phyloP scores from a whole-genome alignment of 192 early-diverging fungal genomes.

The Diversispora epigaea region DNA sequence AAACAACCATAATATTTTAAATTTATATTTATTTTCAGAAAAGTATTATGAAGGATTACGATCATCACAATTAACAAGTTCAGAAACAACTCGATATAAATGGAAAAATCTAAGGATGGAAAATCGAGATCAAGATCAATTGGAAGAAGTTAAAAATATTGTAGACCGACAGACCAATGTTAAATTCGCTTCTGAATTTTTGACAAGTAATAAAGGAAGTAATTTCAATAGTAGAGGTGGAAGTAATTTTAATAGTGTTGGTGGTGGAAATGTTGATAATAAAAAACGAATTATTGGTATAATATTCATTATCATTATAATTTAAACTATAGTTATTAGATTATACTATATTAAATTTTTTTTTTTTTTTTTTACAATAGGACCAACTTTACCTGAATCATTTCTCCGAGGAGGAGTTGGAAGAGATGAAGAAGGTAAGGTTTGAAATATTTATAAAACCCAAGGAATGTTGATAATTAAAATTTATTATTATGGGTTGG shows the following conservation, averaged over 20 bases:
- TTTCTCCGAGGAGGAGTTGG: neutral
- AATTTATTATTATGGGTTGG: neutral
- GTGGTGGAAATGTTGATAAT: no score
- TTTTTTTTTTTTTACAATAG: neutral
- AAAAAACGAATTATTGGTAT: no score
- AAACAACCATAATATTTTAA: neutral
- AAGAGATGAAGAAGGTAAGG: neutral
- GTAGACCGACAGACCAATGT: slow-evolving; percentile 60
- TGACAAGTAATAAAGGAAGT: slow-evolving; percentile 32
- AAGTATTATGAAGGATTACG: slow-evolving; percentile 72
- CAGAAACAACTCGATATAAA: slow-evolving; percentile 67
- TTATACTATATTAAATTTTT: neutral
- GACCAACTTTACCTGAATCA: slow-evolving; percentile 19
- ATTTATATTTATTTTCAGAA: slow-evolving; percentile 38
- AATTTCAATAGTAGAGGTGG: neutral
- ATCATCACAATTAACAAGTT: slow-evolving; percentile 59
- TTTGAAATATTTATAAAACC: neutral
- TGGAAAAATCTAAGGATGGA: slow-evolving; percentile 55
- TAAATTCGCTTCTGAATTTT: slow-evolving; percentile 40
- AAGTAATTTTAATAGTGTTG: neutral
- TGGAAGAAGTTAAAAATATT: slow-evolving; percentile 56
- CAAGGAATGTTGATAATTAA: neutral
- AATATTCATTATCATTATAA: no score
- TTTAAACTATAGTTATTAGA: no score
- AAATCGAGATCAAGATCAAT: slow-evolving; percentile 44